Conservation (phyloP, 2,329 filamentous ascomycete genomes). For the Bipolaris sorokiniana region DNA sequence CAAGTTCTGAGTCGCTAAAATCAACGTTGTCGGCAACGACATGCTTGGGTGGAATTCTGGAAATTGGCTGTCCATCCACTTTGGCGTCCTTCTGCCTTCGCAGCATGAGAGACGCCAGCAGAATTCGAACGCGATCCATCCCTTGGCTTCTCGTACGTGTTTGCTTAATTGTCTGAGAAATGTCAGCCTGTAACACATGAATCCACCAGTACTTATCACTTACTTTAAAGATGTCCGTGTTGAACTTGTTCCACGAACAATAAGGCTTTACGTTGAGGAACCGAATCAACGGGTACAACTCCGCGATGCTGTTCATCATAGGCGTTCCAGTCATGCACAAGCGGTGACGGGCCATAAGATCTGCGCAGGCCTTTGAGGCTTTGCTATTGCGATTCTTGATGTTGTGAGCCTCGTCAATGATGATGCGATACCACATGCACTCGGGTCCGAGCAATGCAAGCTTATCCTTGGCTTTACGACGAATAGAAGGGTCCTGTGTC, state of each 20-base stretch:
- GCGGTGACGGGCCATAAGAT: constrained; percentile 66
- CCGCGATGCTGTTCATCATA: constrained; percentile 85
- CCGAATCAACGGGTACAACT: constrained; percentile 76
- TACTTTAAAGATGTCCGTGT: constrained; percentile 58
- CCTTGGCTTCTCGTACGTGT: constrained; percentile 50
- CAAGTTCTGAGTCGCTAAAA: constrained; percentile 69
- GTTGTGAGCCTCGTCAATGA: constrained; percentile 80
- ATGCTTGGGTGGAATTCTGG: constrained; percentile 70
- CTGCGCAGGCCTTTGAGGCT: constrained; percentile 64
- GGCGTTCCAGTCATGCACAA: constrained; percentile 82
- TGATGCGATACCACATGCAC: constrained; percentile 66
- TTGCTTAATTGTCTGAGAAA: constrained; percentile 50
- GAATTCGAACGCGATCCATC: constrained; percentile 73
- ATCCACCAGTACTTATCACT: background rate
- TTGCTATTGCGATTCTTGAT: constrained; percentile 77
- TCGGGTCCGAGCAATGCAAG: constrained; percentile 63
- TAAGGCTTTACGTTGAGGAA: constrained; percentile 83
- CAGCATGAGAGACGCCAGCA: constrained; percentile 81
- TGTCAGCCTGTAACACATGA: background rate
- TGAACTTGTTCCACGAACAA: constrained; percentile 67
- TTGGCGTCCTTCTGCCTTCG: constrained; percentile 80
- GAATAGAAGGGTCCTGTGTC: constrained; percentile 41
- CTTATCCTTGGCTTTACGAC: constrained; percentile 29
- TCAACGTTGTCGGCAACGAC: constrained; percentile 67
- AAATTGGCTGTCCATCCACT: constrained; percentile 79